Evolutionary conservation across 805 yeast species (phyloP).

Genomic region (Wickerhamiella shivajii): DNA sequence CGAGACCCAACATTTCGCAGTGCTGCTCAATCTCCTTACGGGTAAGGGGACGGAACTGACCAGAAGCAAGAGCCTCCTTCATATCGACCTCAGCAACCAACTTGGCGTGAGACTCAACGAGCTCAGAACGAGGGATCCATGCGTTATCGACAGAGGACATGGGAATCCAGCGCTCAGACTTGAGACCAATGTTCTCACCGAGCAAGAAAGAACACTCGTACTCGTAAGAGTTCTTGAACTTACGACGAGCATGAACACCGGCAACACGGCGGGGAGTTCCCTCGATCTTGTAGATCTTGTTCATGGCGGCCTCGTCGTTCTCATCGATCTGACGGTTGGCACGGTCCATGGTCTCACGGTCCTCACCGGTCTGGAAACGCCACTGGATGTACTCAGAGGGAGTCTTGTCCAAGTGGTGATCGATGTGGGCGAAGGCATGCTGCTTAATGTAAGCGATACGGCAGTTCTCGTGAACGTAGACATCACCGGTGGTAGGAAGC

Average conservation of each 20-base stretch:
- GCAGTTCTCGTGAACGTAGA: slow-evolving; percentile 98
- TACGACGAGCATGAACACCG: slow-evolving; percentile 91
- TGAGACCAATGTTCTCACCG: slow-evolving; percentile 98
- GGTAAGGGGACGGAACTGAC: slow-evolving; percentile 99
- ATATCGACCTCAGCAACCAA: slow-evolving; percentile 99
- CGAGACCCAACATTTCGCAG: slow-evolving; percentile 97
- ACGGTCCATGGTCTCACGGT: slow-evolving; percentile 99
- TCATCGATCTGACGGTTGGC: slow-evolving; percentile 98
- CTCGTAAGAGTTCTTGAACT: slow-evolving; percentile 99
- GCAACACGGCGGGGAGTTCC: slow-evolving; percentile 96
- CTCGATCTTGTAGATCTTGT: slow-evolving; percentile 98
- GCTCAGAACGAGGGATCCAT: slow-evolving; percentile 99
- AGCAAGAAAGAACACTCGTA: slow-evolving; percentile 95
- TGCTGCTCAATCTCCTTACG: slow-evolving; percentile 99
- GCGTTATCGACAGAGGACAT: slow-evolving; percentile 99
- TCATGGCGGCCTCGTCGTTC: slow-evolving; percentile 94
- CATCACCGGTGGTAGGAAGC: slow-evolving; percentile 96
- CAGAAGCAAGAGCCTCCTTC: slow-evolving; percentile 99
- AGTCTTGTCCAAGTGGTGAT: slow-evolving; percentile 96
- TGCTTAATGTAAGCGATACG: slow-evolving; percentile 99
- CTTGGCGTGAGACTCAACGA: slow-evolving; percentile 94
- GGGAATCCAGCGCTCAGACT: slow-evolving; percentile 98
- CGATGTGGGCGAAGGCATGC: slow-evolving; percentile 99
- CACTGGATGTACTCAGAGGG: slow-evolving; percentile 99
- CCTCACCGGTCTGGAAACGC: slow-evolving; percentile 99